phyloP scores from a whole-genome alignment of 192 early-diverging fungal species.

The Gonapodya prolifera region DNA sequence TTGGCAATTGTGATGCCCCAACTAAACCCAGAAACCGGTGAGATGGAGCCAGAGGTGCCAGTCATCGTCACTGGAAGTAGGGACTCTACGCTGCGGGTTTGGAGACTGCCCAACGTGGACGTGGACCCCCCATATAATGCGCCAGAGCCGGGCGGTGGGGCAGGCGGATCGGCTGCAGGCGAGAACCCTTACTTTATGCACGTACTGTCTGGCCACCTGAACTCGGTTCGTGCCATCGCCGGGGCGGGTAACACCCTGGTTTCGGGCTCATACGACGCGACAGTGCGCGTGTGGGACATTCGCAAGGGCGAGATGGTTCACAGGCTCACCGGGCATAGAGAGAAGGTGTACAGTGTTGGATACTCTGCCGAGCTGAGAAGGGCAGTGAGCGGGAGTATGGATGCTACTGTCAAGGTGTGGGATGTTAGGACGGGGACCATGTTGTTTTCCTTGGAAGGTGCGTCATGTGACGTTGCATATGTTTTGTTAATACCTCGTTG shows the following conservation, averaged over 20 bases:
- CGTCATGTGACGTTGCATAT: neutral
- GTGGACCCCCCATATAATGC: slow-evolving; percentile 29
- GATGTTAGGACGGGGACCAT: slow-evolving; percentile 68
- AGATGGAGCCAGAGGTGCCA: slow-evolving; percentile 40
- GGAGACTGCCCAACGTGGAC: slow-evolving; percentile 74
- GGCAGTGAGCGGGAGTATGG: slow-evolving; percentile 90
- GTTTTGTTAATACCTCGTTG: neutral
- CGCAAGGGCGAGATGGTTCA: slow-evolving; percentile 53
- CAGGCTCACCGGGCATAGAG: slow-evolving; percentile 68
- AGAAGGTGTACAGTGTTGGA: slow-evolving; percentile 93
- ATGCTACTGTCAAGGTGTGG: slow-evolving; percentile 88
- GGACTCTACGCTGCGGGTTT: slow-evolving; percentile 86
- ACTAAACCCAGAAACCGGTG: neutral
- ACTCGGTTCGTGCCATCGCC: slow-evolving; percentile 87
- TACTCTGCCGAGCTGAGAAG: slow-evolving; percentile 67
- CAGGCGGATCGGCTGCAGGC: neutral
- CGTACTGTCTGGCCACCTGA: slow-evolving; percentile 70
- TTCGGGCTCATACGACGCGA: slow-evolving; percentile 83
- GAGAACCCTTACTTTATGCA: slow-evolving; percentile 73
- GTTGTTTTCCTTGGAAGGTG: slow-evolving; percentile 59
- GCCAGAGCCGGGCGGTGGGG: neutral
- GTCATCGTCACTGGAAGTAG: slow-evolving; percentile 90
- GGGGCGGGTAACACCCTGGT: slow-evolving; percentile 75
- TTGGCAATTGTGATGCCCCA: slow-evolving; percentile 67
- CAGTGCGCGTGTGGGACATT: slow-evolving; percentile 86